These are phyloP conservation scores for Ustilago nuda DNA, from an alignment of 1,284 basidiomycete species.

Conservation along the genomic window DNA sequence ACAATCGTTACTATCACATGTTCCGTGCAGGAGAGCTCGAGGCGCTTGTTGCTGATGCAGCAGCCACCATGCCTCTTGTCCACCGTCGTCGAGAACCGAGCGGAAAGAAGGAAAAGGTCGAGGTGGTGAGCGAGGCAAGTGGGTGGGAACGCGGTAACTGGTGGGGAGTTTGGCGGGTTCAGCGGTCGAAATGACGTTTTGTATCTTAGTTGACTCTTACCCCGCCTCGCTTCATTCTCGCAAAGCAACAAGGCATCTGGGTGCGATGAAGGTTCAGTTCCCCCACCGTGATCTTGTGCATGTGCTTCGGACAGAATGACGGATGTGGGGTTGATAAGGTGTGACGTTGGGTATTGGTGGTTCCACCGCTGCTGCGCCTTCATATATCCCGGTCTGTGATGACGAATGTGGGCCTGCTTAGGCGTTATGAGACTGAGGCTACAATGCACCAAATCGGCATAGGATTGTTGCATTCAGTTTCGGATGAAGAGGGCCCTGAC, in stretches of 20 bases:
- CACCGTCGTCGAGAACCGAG: slow-evolving; percentile 2
- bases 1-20: slow-evolving; percentile 67
- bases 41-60: slow-evolving; percentile 57
- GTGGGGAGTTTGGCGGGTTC: slow-evolving; percentile 68
- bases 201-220: too few species aligned
- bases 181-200: slow-evolving; percentile 17
- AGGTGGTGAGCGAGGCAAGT: slow-evolving; percentile 49
- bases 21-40: slow-evolving; percentile 66
- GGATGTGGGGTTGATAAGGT: neutral
- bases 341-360: neutral
- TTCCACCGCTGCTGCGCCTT: neutral
- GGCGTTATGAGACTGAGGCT: neutral
- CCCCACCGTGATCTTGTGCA: neutral
- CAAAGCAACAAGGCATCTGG: neutral
- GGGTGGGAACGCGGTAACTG: slow-evolving; percentile 69
- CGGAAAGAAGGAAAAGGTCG: neutral
- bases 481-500: neutral
- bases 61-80: slow-evolving; percentile 20
- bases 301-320: neutral
- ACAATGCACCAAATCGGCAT: neutral
- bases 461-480: neutral
- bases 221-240: neutral
- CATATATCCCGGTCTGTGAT: neutral
- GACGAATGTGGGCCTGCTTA: neutral
- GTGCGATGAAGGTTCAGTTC: neutral